These are phyloP conservation scores for Alternaria sp. DNA, from an alignment of 2,329 filamentous ascomycete genomes.

Conservation along the genomic window DNA sequence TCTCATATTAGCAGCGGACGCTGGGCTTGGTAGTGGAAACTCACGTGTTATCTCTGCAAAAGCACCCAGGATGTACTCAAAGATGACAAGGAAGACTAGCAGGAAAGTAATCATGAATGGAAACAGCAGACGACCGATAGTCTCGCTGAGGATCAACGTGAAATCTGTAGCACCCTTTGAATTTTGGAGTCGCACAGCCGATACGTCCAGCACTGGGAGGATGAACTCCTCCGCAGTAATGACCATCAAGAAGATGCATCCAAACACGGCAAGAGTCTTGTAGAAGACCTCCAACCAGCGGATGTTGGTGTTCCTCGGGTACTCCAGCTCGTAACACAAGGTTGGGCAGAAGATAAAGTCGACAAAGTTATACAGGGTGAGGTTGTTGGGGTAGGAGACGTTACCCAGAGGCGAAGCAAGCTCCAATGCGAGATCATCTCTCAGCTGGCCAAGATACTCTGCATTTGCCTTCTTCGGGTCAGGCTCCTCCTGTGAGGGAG, in stretches of 20 bases:
- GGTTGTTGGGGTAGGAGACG: conserved; percentile 87
- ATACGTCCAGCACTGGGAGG: conserved; percentile 82
- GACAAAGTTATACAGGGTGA: conserved; percentile 79
- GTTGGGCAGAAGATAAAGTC: conserved; percentile 94
- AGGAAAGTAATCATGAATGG: conserved; percentile 97
- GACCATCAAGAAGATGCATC: conserved; percentile 93
- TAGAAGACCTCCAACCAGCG: conserved; percentile 82
- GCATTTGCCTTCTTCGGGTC: conserved; percentile 50
- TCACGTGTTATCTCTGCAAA: conserved; percentile 86
- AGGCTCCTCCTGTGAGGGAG: conserved; percentile 47
- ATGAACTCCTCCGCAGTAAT: conserved; percentile 95
- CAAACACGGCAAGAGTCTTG: conserved; percentile 89
- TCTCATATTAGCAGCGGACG: not conserved
- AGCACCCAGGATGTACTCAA: conserved; percentile 93
- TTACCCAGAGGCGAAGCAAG: conserved; percentile 89
- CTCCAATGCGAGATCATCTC: conserved; percentile 87
- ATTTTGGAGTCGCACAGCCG: conserved; percentile 61
- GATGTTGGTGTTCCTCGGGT: conserved; percentile 77
- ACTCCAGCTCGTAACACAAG: conserved; percentile 96
- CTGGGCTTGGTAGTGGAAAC: conserved; percentile 11
- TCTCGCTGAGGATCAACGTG: conserved; percentile 82
- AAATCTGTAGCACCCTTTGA: conserved; percentile 66
- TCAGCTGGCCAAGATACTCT: conserved; percentile 66
- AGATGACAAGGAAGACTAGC: conserved; percentile 96
- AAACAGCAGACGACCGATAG: conserved; percentile 88